Evolutionary conservation across 805 yeast species (phyloP).

Genomic region (Yamadazyma takamatsuzukensis): DNA sequence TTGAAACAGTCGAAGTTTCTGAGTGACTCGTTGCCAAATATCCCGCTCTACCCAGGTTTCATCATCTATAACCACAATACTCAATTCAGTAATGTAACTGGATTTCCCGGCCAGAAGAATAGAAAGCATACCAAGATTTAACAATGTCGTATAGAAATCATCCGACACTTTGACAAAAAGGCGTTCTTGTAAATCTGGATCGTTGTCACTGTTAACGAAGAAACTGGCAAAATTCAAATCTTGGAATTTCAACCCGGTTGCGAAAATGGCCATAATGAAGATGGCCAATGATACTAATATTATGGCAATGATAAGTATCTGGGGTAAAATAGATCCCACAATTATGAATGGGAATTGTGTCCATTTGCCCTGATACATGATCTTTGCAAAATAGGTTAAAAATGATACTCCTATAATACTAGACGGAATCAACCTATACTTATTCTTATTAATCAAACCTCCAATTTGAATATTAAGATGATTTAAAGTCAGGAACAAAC

Average conservation of each 20-base stretch:
- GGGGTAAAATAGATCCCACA: conserved; percentile 63
- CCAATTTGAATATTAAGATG: conserved; percentile 63
- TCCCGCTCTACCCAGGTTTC: conserved; percentile 54
- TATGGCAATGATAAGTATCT: conserved; percentile 50
- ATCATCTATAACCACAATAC: conserved; percentile 44
- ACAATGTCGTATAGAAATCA: conserved; percentile 54
- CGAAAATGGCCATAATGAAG: conserved; percentile 55
- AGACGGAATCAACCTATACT: conserved; percentile 62
- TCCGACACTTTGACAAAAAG: conserved; percentile 13
- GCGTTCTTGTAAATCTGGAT: conserved; percentile 9
- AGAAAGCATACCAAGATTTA: conserved; percentile 59
- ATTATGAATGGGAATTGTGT: conserved; percentile 53
- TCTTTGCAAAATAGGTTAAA: conserved; percentile 38
- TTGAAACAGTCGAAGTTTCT: conserved; percentile 5
- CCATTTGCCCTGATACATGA: conserved; percentile 38
- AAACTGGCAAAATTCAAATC: conserved; percentile 36
- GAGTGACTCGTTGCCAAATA: conserved; percentile 16
- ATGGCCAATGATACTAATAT: conserved; percentile 50
- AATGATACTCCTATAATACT: conserved; percentile 54
- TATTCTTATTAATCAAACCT: conserved; percentile 49
- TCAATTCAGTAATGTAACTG: conserved; percentile 59
- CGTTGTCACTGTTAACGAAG: conserved; percentile 23
- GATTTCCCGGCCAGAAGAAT: conserved; percentile 65
- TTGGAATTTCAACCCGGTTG: conserved; percentile 42
- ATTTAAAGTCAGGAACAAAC: conserved; percentile 54